Evolutionary conservation across 2,329 filamentous ascomycete species (phyloP), one percentile per base, ranked within the genome.

Genomic region (Beauveria sp.): DNA sequence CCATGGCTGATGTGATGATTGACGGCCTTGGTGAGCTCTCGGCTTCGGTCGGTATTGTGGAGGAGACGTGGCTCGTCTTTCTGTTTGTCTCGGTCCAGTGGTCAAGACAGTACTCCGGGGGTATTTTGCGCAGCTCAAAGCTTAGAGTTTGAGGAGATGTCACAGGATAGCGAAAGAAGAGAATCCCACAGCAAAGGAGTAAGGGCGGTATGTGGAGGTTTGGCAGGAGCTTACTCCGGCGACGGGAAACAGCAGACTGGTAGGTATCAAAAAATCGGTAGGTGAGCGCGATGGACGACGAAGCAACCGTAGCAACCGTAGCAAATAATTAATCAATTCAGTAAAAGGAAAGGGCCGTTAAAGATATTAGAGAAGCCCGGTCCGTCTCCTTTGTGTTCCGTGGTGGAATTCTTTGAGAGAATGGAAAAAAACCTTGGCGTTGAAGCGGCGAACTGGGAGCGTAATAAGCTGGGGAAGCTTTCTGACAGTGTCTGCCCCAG

Each of bases 1-100:
- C 66, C 72, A 74, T 74, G 63, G 64, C 63, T 50, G 43, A 22
- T 40, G 26, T 30, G 24, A 20, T 30, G 24, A 28, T 18, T 30
- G 24, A 22, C 18, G 20, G 24, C 22, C 53, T 20, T 26, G 24
- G 37, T 44, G 8, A 12, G 28, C 18, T 52, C 18, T 52, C 28
- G 28, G 28, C 34, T 50, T 20, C 7, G 22, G 9, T 55, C 8
- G 53, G 24, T 56, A 43, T 26, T 56, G 24, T 47, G 28, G 43
- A 56, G 34, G 37, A 37, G 20, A 7, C 16, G 37, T 8, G n/a
- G 40, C 14, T 14, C 10, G 26, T 46, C 51, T 7, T 10, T 40
- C 16, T 24, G 18, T 41, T 9, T 40, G 28, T 16, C 41, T 34
- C 43, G 34, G 14, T 37, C 34, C 14, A 12, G 43, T 28, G 54